These are phyloP conservation scores for Gynandropsis gynandra DNA, from an alignment of 345 rosid genomes.

Conservation along the genomic window DNA sequence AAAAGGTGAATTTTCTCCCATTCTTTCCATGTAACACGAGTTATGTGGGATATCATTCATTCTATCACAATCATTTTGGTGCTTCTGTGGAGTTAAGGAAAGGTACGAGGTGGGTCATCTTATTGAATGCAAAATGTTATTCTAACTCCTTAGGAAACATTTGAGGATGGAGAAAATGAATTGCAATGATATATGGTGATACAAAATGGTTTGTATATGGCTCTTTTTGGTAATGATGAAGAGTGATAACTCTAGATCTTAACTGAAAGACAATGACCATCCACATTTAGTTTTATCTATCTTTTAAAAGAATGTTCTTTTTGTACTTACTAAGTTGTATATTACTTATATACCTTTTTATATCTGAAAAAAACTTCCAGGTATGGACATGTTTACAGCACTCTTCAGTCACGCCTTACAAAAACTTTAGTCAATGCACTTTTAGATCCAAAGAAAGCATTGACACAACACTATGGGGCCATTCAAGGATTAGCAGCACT, in stretches of 20 bases:
- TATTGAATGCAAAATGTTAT: constrained; percentile 6
- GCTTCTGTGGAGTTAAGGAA: too few species aligned
- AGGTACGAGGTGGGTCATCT: background rate
- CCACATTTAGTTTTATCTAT: constrained; percentile 5
- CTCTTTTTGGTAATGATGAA: background rate
- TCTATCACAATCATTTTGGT: too few species aligned
- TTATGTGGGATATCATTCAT: background rate
- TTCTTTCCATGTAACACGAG: background rate
- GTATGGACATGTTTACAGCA: constrained; percentile 67
- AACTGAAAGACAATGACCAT: constrained; percentile 9
- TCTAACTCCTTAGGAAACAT: background rate
- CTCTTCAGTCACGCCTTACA: constrained; percentile 87
- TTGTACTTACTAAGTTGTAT: constrained; percentile 1
- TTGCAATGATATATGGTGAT: constrained; percentile 9
- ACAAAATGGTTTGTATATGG: background rate
- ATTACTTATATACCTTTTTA: background rate
- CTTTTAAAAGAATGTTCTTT: constrained; percentile 1
- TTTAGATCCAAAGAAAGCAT: constrained; percentile 74
- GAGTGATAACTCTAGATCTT: background rate
- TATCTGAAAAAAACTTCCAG: constrained; percentile 43
- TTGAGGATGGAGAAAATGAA: background rate
- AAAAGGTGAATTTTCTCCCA: constrained; percentile 59
- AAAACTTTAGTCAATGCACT: constrained; percentile 82
- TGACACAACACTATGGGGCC: constrained; percentile 96
- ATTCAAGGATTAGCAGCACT: constrained; percentile 89